Base-by-base conservation (phyloP, 495 filamentous ascomycete species). In the Talaromyces thailandensis region DNA sequence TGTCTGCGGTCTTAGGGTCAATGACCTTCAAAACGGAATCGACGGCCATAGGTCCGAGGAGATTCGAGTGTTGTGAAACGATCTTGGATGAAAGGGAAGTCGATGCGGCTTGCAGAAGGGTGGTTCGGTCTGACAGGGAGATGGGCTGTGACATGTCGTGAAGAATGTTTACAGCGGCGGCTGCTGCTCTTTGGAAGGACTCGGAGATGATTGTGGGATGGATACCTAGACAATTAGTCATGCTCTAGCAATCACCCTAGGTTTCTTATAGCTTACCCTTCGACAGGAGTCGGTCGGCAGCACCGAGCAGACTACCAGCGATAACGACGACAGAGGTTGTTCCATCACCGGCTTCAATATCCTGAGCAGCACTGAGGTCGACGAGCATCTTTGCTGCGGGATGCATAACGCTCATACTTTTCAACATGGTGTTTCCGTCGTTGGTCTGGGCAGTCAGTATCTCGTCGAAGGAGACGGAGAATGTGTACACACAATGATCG, bases 51-150 rank as follows among this genome's bases (percentile, higher is more conserved):
- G 91, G 92, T 31, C 91, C 93, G 11, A 98, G 86, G 25, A 96
- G 80, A 70, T 88, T 90, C 18, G 95, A 93, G 76, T 98, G 91
- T 73, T 96, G 92, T 61, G 93, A 92, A 62, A 98, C 94, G 69
- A 98, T 98, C 79, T 98, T 98, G 69, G 93, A 97, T 56, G 93
- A 98, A 60, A 98, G 87, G 29, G 95, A 97, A 62, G 94, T 98
- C 60, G 93, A 95, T 62, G 94, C 94, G 60, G 94, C 94, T 81
- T 96, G 93, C 55, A 98, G 87, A 64, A 98, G 89, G 61, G 92
- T 90, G 45, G 88, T 76, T 31, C 89, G 93, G 74, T 98, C 95
- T 69, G 84, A 82, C 50, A 98, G 84, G 67, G 90, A 86, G 69
- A 98, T 92, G 61, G 94, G 94, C 63, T 92, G 89, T 66, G 92